Conservation (phyloP, 2,329 filamentous ascomycete species). For the Cladosporium oxysporum region DNA sequence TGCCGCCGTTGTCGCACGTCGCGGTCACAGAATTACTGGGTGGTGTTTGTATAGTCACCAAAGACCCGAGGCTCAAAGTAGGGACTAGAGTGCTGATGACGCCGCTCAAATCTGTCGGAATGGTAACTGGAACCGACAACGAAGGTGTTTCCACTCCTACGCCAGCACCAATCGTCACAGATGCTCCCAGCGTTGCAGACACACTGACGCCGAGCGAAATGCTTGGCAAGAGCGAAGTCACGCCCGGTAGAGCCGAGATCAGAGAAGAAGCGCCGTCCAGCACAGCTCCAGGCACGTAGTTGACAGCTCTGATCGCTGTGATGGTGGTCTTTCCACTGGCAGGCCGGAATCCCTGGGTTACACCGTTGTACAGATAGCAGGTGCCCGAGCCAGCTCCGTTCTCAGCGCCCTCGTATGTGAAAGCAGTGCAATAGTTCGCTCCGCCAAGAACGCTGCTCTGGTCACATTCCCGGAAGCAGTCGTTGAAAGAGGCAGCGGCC, state of each 20-base stretch:
- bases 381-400: constrained; percentile 26
- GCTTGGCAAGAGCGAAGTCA: not conserved
- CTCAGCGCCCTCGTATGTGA: constrained; percentile 25
- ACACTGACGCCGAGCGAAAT: not conserved
- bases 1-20: constrained; percentile 21
- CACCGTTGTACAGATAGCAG: constrained; percentile 29
- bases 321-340: constrained; percentile 19
- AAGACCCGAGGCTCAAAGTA: too few relatives aligned
- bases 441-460: constrained; percentile 22
- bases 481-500: constrained; percentile 26
- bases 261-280: not conserved
- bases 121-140: not conserved
- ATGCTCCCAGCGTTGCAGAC: not conserved
- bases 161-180: not conserved
- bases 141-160: not conserved
- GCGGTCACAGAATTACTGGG: not conserved
- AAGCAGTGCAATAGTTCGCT: constrained; percentile 30
- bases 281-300: constrained; percentile 21
- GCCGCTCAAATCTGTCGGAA: not conserved
- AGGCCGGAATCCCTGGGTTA: constrained; percentile 23
- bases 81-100: not conserved
- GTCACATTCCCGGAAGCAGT: constrained; percentile 29
- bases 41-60: not conserved
- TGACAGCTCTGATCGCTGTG: constrained; percentile 27
- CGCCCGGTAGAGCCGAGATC: not conserved